Percentiles rank a stretch among this genome's conserved stretches.
Conservation (phyloP, 1,284 basidiomycete species). For the Apiotrichum porosum region DNA sequence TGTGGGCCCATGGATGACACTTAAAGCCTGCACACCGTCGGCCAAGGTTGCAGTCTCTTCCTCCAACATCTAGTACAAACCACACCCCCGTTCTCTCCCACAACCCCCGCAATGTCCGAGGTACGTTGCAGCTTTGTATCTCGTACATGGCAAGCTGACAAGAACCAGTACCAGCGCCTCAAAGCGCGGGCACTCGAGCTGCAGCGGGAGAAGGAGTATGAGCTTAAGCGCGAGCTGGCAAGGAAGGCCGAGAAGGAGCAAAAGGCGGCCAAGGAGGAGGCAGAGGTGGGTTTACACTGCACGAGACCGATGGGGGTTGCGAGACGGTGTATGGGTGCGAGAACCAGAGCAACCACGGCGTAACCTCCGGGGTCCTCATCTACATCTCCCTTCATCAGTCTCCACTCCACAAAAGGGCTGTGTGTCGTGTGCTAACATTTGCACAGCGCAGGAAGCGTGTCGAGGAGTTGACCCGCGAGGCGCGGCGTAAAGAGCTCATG, state of each 20-base stretch:
- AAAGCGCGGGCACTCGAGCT: slow-evolving; percentile 36
- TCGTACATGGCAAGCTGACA: not conserved
- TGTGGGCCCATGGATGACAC: too few relatives aligned
- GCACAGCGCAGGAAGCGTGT: slow-evolving; percentile 31
- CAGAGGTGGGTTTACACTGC: slow-evolving; percentile 37
- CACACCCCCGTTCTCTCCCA: not conserved
- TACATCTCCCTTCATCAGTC: not conserved
- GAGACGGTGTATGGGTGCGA: not conserved
- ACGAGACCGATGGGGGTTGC: not conserved
- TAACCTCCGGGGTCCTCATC: too few relatives aligned
- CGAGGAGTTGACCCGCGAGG: slow-evolving; percentile 35
- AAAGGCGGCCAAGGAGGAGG: slow-evolving; percentile 34
- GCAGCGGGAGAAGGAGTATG: slow-evolving; percentile 38
- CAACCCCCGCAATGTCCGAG: slow-evolving; percentile 15
- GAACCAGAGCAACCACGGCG: not conserved
- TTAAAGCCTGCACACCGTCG: too few relatives aligned
- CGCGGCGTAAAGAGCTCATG: slow-evolving; percentile 35
- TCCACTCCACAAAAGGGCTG: not conserved
- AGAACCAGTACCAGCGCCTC: slow-evolving; percentile 31
- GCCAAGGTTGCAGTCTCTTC: too few relatives aligned
- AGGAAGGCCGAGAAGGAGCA: slow-evolving; percentile 35
- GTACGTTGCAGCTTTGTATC: not conserved
- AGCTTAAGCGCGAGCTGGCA: slow-evolving; percentile 31
- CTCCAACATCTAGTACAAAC: too few relatives aligned
- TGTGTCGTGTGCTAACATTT: not conserved